Conservation (phyloP, 352 stramenopile species). For the Globisporangium parvum region DNA sequence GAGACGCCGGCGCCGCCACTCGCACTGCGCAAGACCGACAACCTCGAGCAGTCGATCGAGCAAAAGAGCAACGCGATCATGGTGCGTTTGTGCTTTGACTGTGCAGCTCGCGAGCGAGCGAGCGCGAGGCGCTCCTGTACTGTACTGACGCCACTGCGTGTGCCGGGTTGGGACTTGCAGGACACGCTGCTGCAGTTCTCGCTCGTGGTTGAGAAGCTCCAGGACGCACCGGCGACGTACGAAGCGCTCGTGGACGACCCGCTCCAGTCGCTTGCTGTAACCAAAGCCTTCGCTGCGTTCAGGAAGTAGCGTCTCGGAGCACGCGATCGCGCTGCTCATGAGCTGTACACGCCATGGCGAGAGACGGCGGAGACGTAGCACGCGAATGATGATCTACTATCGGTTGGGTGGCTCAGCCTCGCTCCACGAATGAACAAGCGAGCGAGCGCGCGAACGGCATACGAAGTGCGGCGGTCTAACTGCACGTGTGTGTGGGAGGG, state of each 20-base stretch:
- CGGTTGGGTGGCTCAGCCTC: too few species aligned
- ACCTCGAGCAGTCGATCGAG: slow-evolving; percentile 42
- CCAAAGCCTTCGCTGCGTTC: slow-evolving; percentile 4
- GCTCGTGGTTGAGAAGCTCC: slow-evolving; percentile 40
- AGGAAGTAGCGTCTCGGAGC: neutral
- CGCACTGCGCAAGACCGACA: slow-evolving; percentile 19
- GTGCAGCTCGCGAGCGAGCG: too few species aligned
- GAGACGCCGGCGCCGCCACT: slow-evolving; percentile 5
- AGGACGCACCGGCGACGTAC: slow-evolving; percentile 41
- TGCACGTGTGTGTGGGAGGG: too few species aligned
- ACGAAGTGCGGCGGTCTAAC: too few species aligned
- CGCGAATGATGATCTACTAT: too few species aligned
- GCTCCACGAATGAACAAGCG: too few species aligned
- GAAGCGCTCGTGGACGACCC: slow-evolving; percentile 21
- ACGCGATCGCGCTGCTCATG: neutral
- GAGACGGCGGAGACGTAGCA: neutral
- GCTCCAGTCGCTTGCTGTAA: slow-evolving; percentile 8
- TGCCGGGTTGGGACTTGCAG: slow-evolving; percentile 14
- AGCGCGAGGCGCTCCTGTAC: neutral
- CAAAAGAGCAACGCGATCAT: slow-evolving; percentile 49
- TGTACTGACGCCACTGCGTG: neutral
- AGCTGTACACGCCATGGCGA: neutral
- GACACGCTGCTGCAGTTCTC: slow-evolving; percentile 60
- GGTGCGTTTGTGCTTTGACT: slow-evolving; percentile 22
- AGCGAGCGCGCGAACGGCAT: too few species aligned